Evolutionary conservation across 768 basidiomycete species (phyloP).

Genomic region (Suillus americanus): DNA sequence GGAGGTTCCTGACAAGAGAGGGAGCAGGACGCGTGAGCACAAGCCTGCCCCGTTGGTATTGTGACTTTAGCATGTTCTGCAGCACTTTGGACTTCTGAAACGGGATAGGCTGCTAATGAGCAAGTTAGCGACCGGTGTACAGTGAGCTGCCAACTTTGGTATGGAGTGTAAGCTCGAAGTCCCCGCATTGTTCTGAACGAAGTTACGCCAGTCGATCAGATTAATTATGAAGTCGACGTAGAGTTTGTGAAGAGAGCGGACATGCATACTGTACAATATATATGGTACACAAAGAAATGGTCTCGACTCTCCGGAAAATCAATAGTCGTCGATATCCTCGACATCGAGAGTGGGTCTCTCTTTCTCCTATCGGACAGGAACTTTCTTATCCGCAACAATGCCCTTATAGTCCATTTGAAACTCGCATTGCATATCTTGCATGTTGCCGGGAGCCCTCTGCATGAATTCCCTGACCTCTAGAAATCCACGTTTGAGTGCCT

Average conservation of each 20-base stretch:
- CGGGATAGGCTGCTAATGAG: no score
- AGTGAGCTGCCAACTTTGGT: not conserved
- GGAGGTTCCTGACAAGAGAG: no score
- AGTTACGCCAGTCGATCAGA: no score
- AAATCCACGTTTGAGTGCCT: conserved; percentile 27
- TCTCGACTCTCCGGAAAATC: not conserved
- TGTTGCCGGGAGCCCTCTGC: conserved; percentile 19
- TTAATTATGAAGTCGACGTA: no score
- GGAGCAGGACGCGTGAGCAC: no score
- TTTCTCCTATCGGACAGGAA: not conserved
- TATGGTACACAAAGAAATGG: not conserved
- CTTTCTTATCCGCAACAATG: conserved; percentile 25
- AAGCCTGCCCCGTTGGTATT: not conserved
- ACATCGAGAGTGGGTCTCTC: conserved; percentile 24
- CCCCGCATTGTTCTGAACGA: no score
- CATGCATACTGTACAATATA: not conserved
- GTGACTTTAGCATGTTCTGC: no score
- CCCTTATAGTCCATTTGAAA: conserved; percentile 33
- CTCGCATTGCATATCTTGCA: conserved; percentile 22
- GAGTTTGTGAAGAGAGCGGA: no score
- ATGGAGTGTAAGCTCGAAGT: not conserved
- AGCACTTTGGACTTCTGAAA: not conserved
- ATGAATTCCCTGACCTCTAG: conserved; percentile 29
- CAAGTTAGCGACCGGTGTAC: no score
- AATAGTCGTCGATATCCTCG: conserved; percentile 20